Evolutionary conservation across 805 yeast species (phyloP).

Genomic region (Ogataea philodendri): DNA sequence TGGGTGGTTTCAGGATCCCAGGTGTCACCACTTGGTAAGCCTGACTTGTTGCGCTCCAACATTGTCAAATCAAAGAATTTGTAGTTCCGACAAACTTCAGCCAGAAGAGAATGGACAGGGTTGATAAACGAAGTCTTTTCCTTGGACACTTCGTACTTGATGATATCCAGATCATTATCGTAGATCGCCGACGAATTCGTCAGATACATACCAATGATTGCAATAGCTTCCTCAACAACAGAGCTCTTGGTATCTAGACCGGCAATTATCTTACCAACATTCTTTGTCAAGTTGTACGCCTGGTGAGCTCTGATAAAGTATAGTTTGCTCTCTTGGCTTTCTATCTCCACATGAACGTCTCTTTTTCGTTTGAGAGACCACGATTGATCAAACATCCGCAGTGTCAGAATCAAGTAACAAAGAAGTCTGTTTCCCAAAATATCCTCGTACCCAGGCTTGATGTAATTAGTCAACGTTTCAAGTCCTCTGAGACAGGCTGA

Average conservation of each 20-base stretch:
- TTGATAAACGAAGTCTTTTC: slow-evolving; percentile 55
- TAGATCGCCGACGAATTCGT: slow-evolving; percentile 25
- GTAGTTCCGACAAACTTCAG: slow-evolving; percentile 40
- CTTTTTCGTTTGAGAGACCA: slow-evolving; percentile 54
- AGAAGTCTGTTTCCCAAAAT: slow-evolving; percentile 29
- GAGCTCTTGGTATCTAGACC: slow-evolving; percentile 19
- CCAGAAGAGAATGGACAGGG: slow-evolving; percentile 57
- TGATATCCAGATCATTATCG: slow-evolving; percentile 31
- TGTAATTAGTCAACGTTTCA: slow-evolving; percentile 24
- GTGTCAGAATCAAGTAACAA: slow-evolving; percentile 42
- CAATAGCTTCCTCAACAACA: slow-evolving; percentile 36
- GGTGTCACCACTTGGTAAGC: too few relatives aligned
- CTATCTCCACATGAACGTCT: slow-evolving; percentile 69
- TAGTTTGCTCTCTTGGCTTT: slow-evolving; percentile 47
- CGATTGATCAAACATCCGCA: slow-evolving; percentile 56
- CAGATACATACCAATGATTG: slow-evolving; percentile 36
- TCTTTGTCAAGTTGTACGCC: slow-evolving; percentile 24
- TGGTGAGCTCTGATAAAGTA: slow-evolving; percentile 41
- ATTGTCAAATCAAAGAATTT: slow-evolving; percentile 27
- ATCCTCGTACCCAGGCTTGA: slow-evolving; percentile 26
- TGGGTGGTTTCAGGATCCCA: too few relatives aligned
- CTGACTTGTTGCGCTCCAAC: slow-evolving; percentile 16
- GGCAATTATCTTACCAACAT: slow-evolving; percentile 28
- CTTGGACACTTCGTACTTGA: slow-evolving; percentile 39
- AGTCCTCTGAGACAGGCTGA: slow-evolving; percentile 20